Conservation (phyloP, 352 stramenopile genomes). For the Phytophthora kernoviae region DNA sequence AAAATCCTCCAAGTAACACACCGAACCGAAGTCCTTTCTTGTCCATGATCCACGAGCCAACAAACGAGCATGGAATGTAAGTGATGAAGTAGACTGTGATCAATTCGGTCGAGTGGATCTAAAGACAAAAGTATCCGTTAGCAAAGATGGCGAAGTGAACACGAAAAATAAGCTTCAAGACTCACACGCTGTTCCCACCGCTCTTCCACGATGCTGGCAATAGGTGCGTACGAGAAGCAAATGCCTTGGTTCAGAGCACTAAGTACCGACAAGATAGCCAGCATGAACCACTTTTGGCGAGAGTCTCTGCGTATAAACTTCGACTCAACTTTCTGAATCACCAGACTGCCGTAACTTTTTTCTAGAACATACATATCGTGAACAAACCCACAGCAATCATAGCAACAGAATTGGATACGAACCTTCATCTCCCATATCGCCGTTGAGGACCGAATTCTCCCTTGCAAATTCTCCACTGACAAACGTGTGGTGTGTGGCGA, state of each 20-base stretch:
- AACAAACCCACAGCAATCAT: not conserved
- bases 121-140: not conserved
- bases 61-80: conserved; percentile 81
- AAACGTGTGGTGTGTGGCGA: too few relatives aligned
- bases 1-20: conserved; percentile 59
- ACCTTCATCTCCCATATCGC: conserved; percentile 33
- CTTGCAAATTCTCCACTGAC: too few relatives aligned
- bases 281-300: conserved; percentile 49
- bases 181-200: conserved; percentile 57
- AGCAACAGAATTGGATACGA: not conserved
- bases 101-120: conserved; percentile 74
- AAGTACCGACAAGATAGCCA: conserved; percentile 64
- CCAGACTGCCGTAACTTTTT: too few relatives aligned
- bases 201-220: conserved; percentile 66
- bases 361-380: conserved; percentile 21
- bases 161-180: too few relatives aligned
- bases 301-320: too few relatives aligned
- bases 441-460: too few relatives aligned
- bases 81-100: conserved; percentile 83
- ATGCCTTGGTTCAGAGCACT: conserved; percentile 75
- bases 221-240: conserved; percentile 81
- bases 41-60: conserved; percentile 85
- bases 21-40: conserved; percentile 70
- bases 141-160: not conserved
- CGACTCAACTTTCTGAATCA: too few relatives aligned